Evolutionary conservation across 1,284 basidiomycete species (phyloP).

Genomic region (Thecaphora frezii): DNA sequence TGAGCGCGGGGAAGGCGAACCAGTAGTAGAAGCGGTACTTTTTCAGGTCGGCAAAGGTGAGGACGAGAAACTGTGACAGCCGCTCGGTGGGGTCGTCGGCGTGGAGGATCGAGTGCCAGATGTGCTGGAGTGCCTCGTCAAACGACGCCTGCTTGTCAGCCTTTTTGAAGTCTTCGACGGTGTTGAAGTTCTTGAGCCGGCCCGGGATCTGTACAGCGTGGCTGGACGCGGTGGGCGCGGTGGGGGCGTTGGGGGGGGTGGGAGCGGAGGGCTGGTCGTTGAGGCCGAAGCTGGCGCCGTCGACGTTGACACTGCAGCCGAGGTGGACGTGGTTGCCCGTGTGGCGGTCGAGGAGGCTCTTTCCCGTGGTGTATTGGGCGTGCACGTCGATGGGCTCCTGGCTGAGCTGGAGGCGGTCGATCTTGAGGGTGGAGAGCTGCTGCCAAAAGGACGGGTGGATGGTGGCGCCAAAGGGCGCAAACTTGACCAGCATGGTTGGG

Average conservation of each 20-base stretch:
- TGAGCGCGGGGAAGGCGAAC: constrained; percentile 93
- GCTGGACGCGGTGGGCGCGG: neutral
- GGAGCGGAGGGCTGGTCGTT: constrained; percentile 5
- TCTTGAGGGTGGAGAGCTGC: constrained; percentile 81
- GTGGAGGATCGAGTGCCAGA: constrained; percentile 19
- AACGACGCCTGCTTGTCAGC: constrained; percentile 85
- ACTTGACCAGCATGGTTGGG: constrained; percentile 67
- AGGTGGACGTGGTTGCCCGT: constrained; percentile 62
- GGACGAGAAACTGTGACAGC: constrained; percentile 78
- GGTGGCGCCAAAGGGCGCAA: constrained; percentile 80
- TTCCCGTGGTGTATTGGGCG: constrained; percentile 73
- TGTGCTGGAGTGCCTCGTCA: constrained; percentile 32
- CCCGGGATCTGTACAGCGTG: constrained; percentile 61
- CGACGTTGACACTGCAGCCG: constrained; percentile 48
- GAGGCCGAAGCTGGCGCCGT: constrained; percentile 47
- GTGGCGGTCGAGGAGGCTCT: constrained; percentile 73
- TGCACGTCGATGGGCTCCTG: constrained; percentile 71
- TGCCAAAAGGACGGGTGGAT: constrained; percentile 94
- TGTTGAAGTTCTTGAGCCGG: constrained; percentile 78
- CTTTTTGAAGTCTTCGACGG: constrained; percentile 90
- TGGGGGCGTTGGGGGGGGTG: constrained; percentile 62
- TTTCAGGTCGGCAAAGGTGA: constrained; percentile 95
- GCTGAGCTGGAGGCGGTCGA: constrained; percentile 83
- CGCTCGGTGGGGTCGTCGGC: constrained; percentile 18
- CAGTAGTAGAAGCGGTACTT: constrained; percentile 97